Percentiles rank a stretch among this genome's conserved stretches.
phyloP scores from a whole-genome alignment of 2,329 filamentous ascomycete species.

The Ceratocystis lukuohia region DNA sequence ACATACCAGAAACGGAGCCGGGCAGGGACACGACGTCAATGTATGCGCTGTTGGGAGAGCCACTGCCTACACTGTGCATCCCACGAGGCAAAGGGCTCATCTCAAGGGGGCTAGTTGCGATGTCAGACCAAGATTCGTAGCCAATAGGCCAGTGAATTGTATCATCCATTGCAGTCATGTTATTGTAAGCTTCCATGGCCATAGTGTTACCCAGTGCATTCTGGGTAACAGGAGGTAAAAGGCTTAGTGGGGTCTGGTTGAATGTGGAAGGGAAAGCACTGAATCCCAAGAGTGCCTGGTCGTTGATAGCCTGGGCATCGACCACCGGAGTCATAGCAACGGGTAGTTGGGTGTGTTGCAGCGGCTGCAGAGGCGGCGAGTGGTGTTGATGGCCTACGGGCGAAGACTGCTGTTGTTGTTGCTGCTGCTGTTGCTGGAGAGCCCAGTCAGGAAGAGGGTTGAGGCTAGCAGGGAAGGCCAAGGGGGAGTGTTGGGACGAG shows the following conservation, averaged over 20 bases:
- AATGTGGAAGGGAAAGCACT: conserved; percentile 39
- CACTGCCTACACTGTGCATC: conserved; percentile 33
- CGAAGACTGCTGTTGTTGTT: conserved; percentile 32
- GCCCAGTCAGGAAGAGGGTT: conserved; percentile 46
- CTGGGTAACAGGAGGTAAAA: conserved; percentile 49
- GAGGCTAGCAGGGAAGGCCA: conserved; percentile 28
- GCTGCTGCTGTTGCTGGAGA: conserved; percentile 37
- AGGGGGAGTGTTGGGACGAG: conserved; percentile 38
- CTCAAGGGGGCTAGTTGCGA: conserved; percentile 44
- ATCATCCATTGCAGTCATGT: conserved; percentile 44
- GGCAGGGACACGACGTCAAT: conserved; percentile 74
- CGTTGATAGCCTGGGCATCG: conserved; percentile 37
- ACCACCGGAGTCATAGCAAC: conserved; percentile 14
- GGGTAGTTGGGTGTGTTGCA: conserved; percentile 32
- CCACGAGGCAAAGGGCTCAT: conserved; percentile 34
- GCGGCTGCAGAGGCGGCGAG: conserved; percentile 24
- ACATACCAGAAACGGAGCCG: conserved; percentile 43
- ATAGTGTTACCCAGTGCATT: conserved; percentile 46
- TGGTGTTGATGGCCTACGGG: conserved; percentile 32
- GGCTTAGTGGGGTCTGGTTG: conserved; percentile 45
- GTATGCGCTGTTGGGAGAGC: conserved; percentile 42
- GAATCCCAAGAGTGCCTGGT: conserved; percentile 43
- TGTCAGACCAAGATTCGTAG: conserved; percentile 68
- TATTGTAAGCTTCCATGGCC: conserved; percentile 50
- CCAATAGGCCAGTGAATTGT: conserved; percentile 48